Evolutionary conservation across 306 rosid species (phyloP).

Genomic region (Nissolia schottii): DNA sequence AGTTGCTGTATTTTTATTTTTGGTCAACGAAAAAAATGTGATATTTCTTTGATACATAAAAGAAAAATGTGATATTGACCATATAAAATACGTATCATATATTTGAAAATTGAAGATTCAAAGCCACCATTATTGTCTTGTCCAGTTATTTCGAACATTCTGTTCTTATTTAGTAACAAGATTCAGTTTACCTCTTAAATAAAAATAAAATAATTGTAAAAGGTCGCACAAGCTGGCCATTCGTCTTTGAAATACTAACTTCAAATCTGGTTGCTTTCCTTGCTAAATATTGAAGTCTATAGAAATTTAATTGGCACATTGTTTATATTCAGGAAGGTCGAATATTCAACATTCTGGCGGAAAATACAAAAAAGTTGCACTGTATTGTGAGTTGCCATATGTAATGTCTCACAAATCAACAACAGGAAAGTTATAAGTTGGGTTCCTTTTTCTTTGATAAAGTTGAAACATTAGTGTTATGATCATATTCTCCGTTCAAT

Average conservation of each 20-base stretch:
- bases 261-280: background rate
- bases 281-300: background rate
- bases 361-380: background rate
- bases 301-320: background rate
- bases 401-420: background rate
- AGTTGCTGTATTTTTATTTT: too few relatives aligned
- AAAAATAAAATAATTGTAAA: too few relatives aligned
- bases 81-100: too few relatives aligned
- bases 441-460: background rate
- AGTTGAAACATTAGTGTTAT: background rate
- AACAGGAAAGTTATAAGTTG: background rate
- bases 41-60: too few relatives aligned
- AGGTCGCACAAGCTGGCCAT: too few relatives aligned
- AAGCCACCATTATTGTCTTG: background rate
- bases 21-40: too few relatives aligned
- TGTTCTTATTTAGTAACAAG: too few relatives aligned
- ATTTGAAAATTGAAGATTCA: background rate
- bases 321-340: background rate
- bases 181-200: too few relatives aligned
- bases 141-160: background rate
- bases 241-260: background rate
- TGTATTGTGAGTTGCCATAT: background rate
- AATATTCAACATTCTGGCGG: background rate
- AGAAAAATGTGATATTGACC: too few relatives aligned
- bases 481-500: background rate